Conservation (phyloP, 2,329 filamentous ascomycete genomes). For the Septoria petroselini region DNA sequence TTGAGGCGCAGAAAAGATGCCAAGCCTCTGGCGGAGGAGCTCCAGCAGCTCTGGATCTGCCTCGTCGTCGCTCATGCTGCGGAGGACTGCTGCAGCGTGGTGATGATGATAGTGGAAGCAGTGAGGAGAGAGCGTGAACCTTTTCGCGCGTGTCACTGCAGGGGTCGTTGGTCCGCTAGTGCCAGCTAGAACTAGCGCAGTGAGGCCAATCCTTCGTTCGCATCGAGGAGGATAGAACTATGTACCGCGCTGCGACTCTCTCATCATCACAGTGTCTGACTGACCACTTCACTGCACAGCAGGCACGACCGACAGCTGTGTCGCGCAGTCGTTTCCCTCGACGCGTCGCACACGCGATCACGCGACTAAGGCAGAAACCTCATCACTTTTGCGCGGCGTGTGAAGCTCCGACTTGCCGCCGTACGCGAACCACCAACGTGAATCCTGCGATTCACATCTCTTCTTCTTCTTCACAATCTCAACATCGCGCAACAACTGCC, state of each 20-base stretch:
- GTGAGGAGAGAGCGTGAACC: neutral
- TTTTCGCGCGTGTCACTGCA: neutral
- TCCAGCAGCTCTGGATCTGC: constrained; percentile 83
- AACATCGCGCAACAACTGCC: neutral
- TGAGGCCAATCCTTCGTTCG: too few relatives aligned
- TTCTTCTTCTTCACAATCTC: neutral
- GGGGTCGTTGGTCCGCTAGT: too few relatives aligned
- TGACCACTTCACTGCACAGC: too few relatives aligned
- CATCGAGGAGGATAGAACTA: too few relatives aligned
- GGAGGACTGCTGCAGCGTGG: too few relatives aligned
- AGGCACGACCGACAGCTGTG: too few relatives aligned
- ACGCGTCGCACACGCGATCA: too few relatives aligned
- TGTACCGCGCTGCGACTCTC: too few relatives aligned
- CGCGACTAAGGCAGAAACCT: too few relatives aligned
- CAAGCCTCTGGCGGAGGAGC: constrained; percentile 76
- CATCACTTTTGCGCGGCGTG: neutral
- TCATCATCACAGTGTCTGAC: too few relatives aligned
- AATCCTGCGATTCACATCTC: neutral
- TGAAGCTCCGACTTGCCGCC: neutral
- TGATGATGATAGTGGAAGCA: neutral
- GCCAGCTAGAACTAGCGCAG: too few relatives aligned
- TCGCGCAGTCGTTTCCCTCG: too few relatives aligned
- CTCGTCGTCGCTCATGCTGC: constrained; percentile 84
- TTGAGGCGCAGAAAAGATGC: constrained; percentile 34
- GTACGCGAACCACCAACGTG: neutral